Conservation (phyloP, 805 yeast genomes). For the Candida glaebosa region DNA sequence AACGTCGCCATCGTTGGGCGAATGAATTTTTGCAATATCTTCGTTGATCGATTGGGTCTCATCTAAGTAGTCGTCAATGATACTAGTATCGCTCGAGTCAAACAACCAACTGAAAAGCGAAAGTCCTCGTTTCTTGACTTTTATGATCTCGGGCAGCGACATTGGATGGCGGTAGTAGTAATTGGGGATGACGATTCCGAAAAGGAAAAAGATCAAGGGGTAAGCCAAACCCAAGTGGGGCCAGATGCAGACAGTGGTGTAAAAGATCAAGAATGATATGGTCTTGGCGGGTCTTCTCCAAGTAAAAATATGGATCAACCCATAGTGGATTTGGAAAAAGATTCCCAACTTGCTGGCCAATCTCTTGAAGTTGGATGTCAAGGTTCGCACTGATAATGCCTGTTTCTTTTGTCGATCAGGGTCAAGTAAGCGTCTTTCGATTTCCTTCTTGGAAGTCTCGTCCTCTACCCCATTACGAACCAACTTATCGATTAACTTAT, state of each 20-base stretch:
- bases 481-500: conserved; percentile 45
- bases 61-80: conserved; percentile 29
- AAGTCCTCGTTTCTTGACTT: conserved; percentile 50
- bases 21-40: conserved; percentile 7
- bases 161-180: conserved; percentile 68
- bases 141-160: conserved; percentile 40
- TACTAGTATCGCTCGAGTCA: conserved; percentile 27
- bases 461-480: conserved; percentile 44
- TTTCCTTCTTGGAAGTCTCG: conserved; percentile 46
- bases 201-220: conserved; percentile 56
- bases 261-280: conserved; percentile 50
- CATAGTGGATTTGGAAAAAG: conserved; percentile 60
- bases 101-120: conserved; percentile 44
- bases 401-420: conserved; percentile 44
- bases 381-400: conserved; percentile 52
- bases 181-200: conserved; percentile 65
- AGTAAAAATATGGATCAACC: conserved; percentile 54
- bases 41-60: conserved; percentile 11
- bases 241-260: conserved; percentile 65
- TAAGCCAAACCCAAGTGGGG: conserved; percentile 65
- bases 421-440: conserved; percentile 39
- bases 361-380: conserved; percentile 56
- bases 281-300: conserved; percentile 81
- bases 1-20: neutral
- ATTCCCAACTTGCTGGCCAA: conserved; percentile 54